A percentile compares a stretch with the other conserved stretches of the same genome.
These are phyloP conservation scores for Tolypocladium inflatum DNA, from an alignment of 2,329 filamentous ascomycete species.

Conservation along the genomic window DNA sequence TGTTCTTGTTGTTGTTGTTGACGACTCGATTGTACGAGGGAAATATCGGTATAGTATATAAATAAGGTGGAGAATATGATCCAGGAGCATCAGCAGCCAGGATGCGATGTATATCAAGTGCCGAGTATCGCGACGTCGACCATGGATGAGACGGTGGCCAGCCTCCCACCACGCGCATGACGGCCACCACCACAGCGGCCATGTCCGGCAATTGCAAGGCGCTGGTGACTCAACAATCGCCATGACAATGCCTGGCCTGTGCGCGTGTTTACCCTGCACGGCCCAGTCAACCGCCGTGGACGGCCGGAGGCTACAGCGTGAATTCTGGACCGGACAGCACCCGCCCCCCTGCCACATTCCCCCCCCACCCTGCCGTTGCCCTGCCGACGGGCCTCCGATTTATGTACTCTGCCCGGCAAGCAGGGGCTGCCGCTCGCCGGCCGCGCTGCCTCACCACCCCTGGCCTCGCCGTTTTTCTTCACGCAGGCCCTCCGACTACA, in stretches of 20 bases:
- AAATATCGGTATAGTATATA: not conserved
- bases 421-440: not conserved
- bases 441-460: not conserved
- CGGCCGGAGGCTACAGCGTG: not conserved
- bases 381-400: conserved; percentile 9
- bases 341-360: conserved; percentile 1
- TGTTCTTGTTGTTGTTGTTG: conserved; percentile 1
- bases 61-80: not conserved
- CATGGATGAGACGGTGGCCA: not conserved
- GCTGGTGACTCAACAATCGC: not conserved
- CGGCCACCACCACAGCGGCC: too few relatives aligned
- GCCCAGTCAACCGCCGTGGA: not conserved
- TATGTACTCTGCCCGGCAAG: conserved; percentile 11
- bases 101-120: not conserved
- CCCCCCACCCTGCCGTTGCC: conserved; percentile 11
- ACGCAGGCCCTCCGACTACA: not conserved
- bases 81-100: not conserved
- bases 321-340: not conserved
- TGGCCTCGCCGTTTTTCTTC: not conserved
- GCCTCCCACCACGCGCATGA: too few relatives aligned
- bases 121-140: not conserved
- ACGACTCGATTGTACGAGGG: not conserved
- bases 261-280: not conserved
- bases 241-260: not conserved
- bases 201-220: not conserved